phyloP scores from a whole-genome alignment of 1,284 basidiomycete genomes.

The Ustilago shanxiensis region DNA sequence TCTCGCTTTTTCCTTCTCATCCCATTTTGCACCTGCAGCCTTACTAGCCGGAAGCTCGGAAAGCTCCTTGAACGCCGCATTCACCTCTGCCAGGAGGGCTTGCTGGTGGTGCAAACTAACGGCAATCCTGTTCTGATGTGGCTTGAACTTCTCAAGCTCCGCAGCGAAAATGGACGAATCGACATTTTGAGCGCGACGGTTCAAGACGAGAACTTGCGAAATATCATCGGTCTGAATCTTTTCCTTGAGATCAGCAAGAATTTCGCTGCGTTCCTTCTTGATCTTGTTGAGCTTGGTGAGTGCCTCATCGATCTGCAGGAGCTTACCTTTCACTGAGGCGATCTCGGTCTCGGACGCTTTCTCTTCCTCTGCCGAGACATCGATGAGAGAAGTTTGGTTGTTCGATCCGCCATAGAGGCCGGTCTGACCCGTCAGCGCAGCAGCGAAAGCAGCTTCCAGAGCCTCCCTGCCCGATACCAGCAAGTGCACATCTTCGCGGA shows the following conservation, averaged over 20 bases:
- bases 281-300: slow-evolving; percentile 60
- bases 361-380: slow-evolving; percentile 56
- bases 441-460: slow-evolving; percentile 80
- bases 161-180: slow-evolving; percentile 89
- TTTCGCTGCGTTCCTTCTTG: slow-evolving; percentile 80
- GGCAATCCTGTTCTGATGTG: slow-evolving; percentile 85
- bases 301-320: slow-evolving; percentile 55
- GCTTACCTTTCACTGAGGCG: slow-evolving; percentile 37
- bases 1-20: slow-evolving; percentile 81
- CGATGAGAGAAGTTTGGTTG: slow-evolving; percentile 46
- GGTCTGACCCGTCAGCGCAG: slow-evolving; percentile 70
- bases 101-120: slow-evolving; percentile 84
- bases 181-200: slow-evolving; percentile 84
- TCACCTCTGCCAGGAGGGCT: slow-evolving; percentile 73
- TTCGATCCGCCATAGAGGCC: slow-evolving; percentile 31
- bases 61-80: slow-evolving; percentile 44
- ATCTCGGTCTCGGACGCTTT: slow-evolving; percentile 33
- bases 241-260: slow-evolving; percentile 92
- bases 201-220: slow-evolving; percentile 90
- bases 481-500: slow-evolving; percentile 78
- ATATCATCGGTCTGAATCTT: slow-evolving; percentile 98
- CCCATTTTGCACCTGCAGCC: slow-evolving; percentile 78
- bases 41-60: slow-evolving; percentile 67
- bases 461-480: slow-evolving; percentile 74
- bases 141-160: slow-evolving; percentile 94